Percentiles rank a stretch among this genome's conserved stretches.
phyloP scores from a whole-genome alignment of 495 filamentous ascomycete genomes.

The Wilcoxina mikolae region DNA sequence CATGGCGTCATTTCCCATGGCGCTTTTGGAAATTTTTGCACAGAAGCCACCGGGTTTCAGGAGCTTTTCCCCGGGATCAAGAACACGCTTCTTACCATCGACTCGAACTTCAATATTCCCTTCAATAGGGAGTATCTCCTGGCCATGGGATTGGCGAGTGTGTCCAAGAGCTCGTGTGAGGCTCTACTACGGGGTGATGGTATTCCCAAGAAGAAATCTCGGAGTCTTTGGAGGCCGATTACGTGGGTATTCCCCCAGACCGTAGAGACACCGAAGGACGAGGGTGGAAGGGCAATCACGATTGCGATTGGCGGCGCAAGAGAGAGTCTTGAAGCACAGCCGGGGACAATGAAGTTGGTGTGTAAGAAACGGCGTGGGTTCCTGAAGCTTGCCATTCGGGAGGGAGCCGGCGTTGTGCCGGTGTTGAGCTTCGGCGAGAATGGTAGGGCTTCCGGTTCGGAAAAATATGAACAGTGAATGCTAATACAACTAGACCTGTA shows the following conservation, averaged over 20 bases:
- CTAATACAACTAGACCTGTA: slow-evolving; percentile 49
- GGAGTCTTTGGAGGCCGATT: slow-evolving; percentile 2
- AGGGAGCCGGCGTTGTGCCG: slow-evolving; percentile 80
- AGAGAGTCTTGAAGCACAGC: slow-evolving; percentile 77
- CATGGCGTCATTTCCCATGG: slow-evolving; percentile 95
- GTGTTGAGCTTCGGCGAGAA: slow-evolving; percentile 91
- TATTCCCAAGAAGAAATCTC: background rate
- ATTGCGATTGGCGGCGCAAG: slow-evolving; percentile 88
- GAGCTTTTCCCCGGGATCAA: slow-evolving; percentile 91
- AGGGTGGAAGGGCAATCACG: slow-evolving; percentile 68
- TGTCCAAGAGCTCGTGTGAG: slow-evolving; percentile 79
- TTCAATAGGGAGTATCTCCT: slow-evolving; percentile 88
- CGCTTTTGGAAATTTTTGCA: slow-evolving; percentile 82
- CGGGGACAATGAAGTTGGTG: slow-evolving; percentile 56
- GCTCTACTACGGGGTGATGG: slow-evolving; percentile 45
- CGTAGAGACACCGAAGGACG: background rate
- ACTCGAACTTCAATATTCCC: slow-evolving; percentile 85
- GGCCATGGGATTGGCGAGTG: slow-evolving; percentile 68
- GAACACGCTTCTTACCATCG: slow-evolving; percentile 80
- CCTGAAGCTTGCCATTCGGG: slow-evolving; percentile 78
- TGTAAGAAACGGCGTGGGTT: slow-evolving; percentile 78
- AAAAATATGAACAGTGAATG: background rate
- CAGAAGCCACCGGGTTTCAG: slow-evolving; percentile 62
- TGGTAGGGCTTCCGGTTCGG: background rate
- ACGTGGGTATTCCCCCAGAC: slow-evolving; percentile 10